A percentile compares a stretch with the other conserved stretches of the same genome.
These are phyloP conservation scores for Strigomonas culicis DNA, from an alignment of 208 protist genomes.

Conservation along the genomic window DNA sequence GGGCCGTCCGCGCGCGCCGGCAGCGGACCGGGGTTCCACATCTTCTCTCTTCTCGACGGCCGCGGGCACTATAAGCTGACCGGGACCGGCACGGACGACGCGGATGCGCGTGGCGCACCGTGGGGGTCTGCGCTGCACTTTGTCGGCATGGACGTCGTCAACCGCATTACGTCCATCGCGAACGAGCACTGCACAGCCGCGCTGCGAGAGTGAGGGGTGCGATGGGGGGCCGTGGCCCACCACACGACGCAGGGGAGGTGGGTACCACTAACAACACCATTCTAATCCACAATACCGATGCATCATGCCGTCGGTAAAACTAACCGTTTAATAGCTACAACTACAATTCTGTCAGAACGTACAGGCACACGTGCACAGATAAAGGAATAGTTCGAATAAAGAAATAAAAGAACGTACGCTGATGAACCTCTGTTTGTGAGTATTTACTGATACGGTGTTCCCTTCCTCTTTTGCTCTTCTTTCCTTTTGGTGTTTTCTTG, in stretches of 20 bases:
- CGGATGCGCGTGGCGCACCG: background rate
- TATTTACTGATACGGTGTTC: background rate
- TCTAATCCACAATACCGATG: no score
- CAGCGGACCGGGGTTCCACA: slow-evolving; percentile 20
- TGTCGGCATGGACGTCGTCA: slow-evolving; percentile 41
- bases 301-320: no score
- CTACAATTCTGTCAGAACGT: no score
- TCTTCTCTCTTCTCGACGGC: slow-evolving; percentile 51
- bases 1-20: background rate
- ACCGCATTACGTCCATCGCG: slow-evolving; percentile 31
- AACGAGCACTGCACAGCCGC: slow-evolving; percentile 21
- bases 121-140: slow-evolving; percentile 33
- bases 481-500: background rate
- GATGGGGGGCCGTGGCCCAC: no score
- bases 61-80: background rate
- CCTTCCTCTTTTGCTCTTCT: slow-evolving; percentile 5
- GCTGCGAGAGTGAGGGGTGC: background rate
- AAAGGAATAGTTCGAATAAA: background rate
- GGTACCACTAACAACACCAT: no score
- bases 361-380: background rate
- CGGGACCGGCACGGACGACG: background rate
- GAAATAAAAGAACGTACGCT: background rate
- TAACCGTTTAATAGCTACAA: no score
- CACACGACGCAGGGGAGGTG: no score
- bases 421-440: background rate